phyloP scores from a whole-genome alignment of 2,329 filamentous ascomycete genomes.

The Cordyceps cateniannulata region DNA sequence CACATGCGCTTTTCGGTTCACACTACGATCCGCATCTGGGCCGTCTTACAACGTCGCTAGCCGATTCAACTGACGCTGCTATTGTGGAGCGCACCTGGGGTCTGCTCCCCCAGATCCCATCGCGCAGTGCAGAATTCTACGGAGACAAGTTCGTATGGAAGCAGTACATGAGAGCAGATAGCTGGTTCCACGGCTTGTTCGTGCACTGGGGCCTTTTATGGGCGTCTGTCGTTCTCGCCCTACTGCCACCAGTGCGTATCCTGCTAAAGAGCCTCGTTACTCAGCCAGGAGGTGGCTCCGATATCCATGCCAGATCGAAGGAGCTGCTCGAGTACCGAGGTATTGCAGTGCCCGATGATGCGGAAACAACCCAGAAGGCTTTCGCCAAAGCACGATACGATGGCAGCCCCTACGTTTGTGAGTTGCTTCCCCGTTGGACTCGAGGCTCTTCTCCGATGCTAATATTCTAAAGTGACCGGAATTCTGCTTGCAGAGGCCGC shows the following conservation, averaged over 20 bases:
- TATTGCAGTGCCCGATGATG: slow-evolving; percentile 54
- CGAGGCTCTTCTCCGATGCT: neutral
- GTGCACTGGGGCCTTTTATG: slow-evolving; percentile 44
- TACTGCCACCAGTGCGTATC: slow-evolving; percentile 38
- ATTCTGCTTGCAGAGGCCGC: slow-evolving; percentile 59
- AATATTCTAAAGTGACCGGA: slow-evolving; percentile 51
- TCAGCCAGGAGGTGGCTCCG: slow-evolving; percentile 50
- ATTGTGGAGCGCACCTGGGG: slow-evolving; percentile 59
- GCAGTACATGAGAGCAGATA: slow-evolving; percentile 47
- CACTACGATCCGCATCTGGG: slow-evolving; percentile 45
- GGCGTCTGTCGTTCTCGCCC: slow-evolving; percentile 36
- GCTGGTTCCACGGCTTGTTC: slow-evolving; percentile 42
- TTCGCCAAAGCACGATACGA: slow-evolving; percentile 48
- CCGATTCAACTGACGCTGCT: slow-evolving; percentile 43
- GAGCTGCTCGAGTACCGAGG: slow-evolving; percentile 59
- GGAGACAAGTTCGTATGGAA: slow-evolving; percentile 55
- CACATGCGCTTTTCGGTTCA: slow-evolving; percentile 44
- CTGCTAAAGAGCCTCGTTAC: slow-evolving; percentile 38
- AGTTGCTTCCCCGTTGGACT: slow-evolving; percentile 25
- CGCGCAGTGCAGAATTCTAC: slow-evolving; percentile 42
- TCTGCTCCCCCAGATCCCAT: slow-evolving; percentile 41
- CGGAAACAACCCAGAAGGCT: slow-evolving; percentile 42
- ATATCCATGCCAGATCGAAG: slow-evolving; percentile 45
- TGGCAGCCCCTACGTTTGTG: slow-evolving; percentile 60
- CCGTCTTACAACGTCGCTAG: slow-evolving; percentile 46